phyloP scores from a whole-genome alignment of 2,329 filamentous ascomycete genomes.

The Drechslera avenae region DNA sequence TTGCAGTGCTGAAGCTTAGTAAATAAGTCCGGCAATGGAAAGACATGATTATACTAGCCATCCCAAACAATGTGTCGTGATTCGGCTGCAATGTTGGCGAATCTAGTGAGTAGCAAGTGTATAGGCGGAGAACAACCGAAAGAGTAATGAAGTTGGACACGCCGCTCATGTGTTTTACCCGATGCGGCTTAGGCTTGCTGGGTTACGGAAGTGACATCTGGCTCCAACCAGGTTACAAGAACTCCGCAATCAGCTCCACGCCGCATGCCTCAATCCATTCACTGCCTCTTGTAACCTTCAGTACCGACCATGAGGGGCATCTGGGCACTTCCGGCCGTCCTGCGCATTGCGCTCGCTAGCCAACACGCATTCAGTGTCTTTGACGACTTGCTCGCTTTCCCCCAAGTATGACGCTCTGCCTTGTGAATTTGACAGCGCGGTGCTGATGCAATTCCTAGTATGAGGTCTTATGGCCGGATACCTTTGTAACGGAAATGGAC shows the following conservation, averaged over 20 bases:
- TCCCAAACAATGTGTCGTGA: too few relatives aligned
- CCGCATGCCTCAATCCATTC: conserved; percentile 9
- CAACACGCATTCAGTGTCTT: conserved; percentile 78
- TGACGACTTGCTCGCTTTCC: conserved; percentile 84
- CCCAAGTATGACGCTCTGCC: conserved; percentile 66
- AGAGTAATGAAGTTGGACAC: too few relatives aligned
- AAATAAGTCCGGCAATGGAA: too few relatives aligned
- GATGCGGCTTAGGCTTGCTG: conserved; percentile 19
- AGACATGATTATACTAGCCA: too few relatives aligned
- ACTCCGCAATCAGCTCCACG: conserved; percentile 18
- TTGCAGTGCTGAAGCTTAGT: too few relatives aligned
- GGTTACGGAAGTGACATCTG: conserved; percentile 38
- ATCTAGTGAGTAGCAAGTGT: too few relatives aligned
- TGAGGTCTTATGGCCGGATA: conserved; percentile 75
- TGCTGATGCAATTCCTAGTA: conserved; percentile 61
- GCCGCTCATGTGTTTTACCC: conserved; percentile 7
- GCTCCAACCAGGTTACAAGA: conserved; percentile 30
- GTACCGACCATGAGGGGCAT: conserved; percentile 49
- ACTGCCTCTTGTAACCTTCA: background rate
- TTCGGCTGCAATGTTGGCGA: too few relatives aligned
- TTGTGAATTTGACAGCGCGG: background rate
- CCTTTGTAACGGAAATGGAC: conserved; percentile 72
- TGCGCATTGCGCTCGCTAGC: conserved; percentile 57
- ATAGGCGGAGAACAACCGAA: too few relatives aligned
- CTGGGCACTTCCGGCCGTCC: conserved; percentile 54